Base-by-base conservation (phyloP, 805 yeast species). In the Jamesozyma rosinii region DNA sequence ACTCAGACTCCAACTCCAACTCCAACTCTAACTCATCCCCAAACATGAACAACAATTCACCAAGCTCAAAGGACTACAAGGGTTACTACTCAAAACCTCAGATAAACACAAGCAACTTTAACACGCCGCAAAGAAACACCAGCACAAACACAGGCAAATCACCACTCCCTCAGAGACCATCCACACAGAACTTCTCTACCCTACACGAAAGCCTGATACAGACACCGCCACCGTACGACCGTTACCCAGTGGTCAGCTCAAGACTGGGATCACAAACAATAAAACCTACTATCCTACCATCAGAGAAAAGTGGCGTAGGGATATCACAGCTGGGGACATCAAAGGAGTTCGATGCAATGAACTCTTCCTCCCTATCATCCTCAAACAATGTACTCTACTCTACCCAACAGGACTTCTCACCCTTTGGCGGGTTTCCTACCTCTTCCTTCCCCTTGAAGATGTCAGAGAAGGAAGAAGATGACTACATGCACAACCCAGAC, bases 391-490 rank as follows among this genome's bases (percentile, higher is more conserved):
- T 24, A 24, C 11, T 24, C 6, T 24, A 24, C 11, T 24, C 29
- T 8, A 24, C 29, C 11, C 29, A 72, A 54, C 74, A 79, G 19
- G 92, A 83, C 55, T 79, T 80, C 50, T 77, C 84, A 38, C 98
- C 97, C 2, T 90, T 90, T 67, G 98, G 97, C 41, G 97, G 97
- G 14, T 90, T 85, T 63, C 97, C 98, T 0, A 95, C 95, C 6
- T 72, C 88, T 17, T 79, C 87, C 3, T 90, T 90, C 68, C 98
- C 98, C 1, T 68, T 90, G 44, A 81, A 76, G 53, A 79, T 92
- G 49, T 96, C 90, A 46, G 97, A 90, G 53, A 86, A 86, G 64
- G 98, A 90, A 64, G 82, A 84, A 9, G 98, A 90, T 66, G 98
- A 90, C 64, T 89, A 86, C 58, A 62, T 92, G 50, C 97, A 90